Evolutionary conservation across 2,329 filamentous ascomycete species (phyloP).

Genomic region (Penicillium digitatum): DNA sequence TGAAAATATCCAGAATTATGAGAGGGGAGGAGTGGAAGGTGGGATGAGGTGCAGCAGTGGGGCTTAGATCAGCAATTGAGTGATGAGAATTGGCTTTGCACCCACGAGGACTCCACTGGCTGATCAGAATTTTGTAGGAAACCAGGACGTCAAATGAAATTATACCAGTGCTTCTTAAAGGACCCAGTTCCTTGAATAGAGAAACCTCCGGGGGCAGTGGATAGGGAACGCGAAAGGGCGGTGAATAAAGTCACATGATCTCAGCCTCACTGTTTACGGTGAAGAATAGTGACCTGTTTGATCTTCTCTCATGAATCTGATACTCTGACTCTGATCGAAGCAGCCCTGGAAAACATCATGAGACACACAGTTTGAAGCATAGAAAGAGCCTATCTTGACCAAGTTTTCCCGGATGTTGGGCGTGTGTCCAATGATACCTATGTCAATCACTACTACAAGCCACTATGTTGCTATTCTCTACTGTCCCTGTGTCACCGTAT

Average conservation of each 20-base stretch:
- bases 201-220: conserved; percentile 15
- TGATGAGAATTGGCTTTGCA: conserved; percentile 12
- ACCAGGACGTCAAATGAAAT: conserved; percentile 10
- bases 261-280: conserved; percentile 19
- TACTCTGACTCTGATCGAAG: background rate
- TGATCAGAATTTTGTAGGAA: conserved; percentile 1
- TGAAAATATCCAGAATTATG: conserved; percentile 4
- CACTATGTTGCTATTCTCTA: background rate
- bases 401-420: background rate
- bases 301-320: background rate
- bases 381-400: background rate
- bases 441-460: background rate
- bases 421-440: background rate
- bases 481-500: conserved; percentile 6
- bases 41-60: conserved; percentile 26
- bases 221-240: conserved; percentile 26
- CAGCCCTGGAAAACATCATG: background rate
- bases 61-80: conserved; percentile 17
- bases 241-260: conserved; percentile 28
- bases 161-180: conserved; percentile 6
- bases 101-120: conserved; percentile 14
- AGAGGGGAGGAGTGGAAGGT: conserved; percentile 19
- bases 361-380: background rate
- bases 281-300: background rate
- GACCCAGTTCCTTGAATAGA: conserved; percentile 11